Evolutionary conservation across 164 flowering plant genomes (phyloP), one percentile per base, ranked within the genome.

Genomic region (Aristolochia californica): DNA sequence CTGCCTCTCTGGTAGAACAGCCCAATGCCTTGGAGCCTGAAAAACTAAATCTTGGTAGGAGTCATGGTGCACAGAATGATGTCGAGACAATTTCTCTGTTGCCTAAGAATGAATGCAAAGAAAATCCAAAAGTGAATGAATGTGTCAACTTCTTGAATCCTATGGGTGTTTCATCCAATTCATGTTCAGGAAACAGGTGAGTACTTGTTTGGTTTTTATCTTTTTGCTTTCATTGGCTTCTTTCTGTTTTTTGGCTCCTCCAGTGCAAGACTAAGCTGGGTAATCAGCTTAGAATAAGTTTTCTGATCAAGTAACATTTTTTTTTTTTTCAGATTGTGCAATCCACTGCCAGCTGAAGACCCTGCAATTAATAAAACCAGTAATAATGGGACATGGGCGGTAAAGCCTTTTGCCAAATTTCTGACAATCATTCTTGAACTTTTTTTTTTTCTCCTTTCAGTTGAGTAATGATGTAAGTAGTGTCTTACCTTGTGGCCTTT

Each of bases 321-420:
- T 22, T 54, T 54, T 7, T 52, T 22, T 21, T 28, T 55, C 60
- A 76, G 77, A 58, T 58, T 62, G 17, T 38, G 57, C 43, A 68
- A 60, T 57, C 40, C 68, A 20, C 18, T 53, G 26, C 64, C 57
- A 30, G 34, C 57, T 17, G 70, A 63, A 51, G 48, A 59, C 40
- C 34, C 57, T 56, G 30, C 20, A 27, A 64, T 63, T 13, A 63
- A 69, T 53, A 65, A 62, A 58, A 43, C 62, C 50, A 68, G n/a
- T n/a, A n/a, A 64, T 15, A 66, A 55, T 56, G 58, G 57, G 54
- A 5, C 61, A 56, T 62, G 40, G 18, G 63, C 20, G 30, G 85
- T 80, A 71, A 57, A 62, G 53, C 63, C 45, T 23, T 18, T 53
- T 27, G 16, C 18, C 38, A 16, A 26, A 28, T 15, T 28, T 22